Evolutionary conservation across 495 filamentous ascomycete species (phyloP).

Genomic region (Aspergillus cristatus): DNA sequence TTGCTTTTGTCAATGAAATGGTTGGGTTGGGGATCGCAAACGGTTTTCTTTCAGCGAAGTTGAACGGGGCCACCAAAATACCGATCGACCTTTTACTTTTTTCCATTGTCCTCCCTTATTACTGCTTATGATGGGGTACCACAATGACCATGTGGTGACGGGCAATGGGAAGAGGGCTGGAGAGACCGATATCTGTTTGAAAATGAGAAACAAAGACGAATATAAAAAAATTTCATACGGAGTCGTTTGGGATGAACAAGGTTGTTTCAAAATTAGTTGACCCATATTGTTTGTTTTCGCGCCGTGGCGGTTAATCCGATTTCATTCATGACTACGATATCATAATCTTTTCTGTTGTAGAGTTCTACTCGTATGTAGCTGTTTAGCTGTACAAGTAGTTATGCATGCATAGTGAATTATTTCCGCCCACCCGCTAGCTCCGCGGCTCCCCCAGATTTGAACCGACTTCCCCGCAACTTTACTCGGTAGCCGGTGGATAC

Average conservation of each 20-base stretch:
- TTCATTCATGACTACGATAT: too few relatives aligned
- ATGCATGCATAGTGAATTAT: too few relatives aligned
- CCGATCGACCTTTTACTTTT: constrained; percentile 30
- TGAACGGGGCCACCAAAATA: constrained; percentile 32
- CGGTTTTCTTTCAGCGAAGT: constrained; percentile 39
- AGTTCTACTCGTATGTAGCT: too few relatives aligned
- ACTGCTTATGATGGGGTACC: constrained; percentile 22
- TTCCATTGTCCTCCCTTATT: constrained; percentile 22
- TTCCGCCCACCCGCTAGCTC: too few relatives aligned
- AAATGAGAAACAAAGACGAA: constrained; percentile 19
- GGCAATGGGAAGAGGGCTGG: constrained; percentile 20
- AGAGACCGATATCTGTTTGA: constrained; percentile 24
- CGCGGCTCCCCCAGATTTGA: too few relatives aligned
- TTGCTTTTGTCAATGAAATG: constrained; percentile 39
- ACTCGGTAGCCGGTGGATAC: too few relatives aligned
- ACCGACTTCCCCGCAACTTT: too few relatives aligned
- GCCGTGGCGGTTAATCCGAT: constrained; percentile 44
- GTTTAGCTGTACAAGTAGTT: too few relatives aligned
- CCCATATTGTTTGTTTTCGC: constrained; percentile 36
- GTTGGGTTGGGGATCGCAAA: constrained; percentile 35
- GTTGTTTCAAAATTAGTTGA: constrained; percentile 41
- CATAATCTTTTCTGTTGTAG: too few relatives aligned
- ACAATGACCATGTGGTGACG: constrained; percentile 27
- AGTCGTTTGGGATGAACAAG: constrained; percentile 36
- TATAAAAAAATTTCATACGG: constrained; percentile 17